Evolutionary conservation across 129 eudicot species (phyloP).

Genomic region (Scalesia atractyloides): DNA sequence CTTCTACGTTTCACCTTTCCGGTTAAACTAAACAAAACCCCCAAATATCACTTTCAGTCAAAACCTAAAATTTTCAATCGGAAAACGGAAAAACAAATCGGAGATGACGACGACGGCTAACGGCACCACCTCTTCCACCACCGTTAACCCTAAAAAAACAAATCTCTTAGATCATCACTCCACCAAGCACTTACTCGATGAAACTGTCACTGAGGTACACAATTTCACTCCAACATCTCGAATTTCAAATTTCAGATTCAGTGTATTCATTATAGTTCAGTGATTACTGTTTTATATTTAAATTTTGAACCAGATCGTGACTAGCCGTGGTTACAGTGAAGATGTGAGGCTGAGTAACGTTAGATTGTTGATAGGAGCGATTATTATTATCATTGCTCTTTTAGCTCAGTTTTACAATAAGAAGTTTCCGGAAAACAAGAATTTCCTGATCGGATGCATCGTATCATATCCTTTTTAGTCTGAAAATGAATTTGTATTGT

Average conservation of each 20-base stretch:
- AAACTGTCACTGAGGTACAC: slow-evolving; percentile 83
- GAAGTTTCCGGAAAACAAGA: slow-evolving; percentile 87
- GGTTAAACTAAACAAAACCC: neutral
- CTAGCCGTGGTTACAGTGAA: slow-evolving; percentile 70
- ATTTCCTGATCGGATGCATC: slow-evolving; percentile 78
- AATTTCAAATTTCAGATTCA: neutral
- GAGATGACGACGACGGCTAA: slow-evolving; percentile 38
- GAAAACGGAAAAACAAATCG: slow-evolving; percentile 41
- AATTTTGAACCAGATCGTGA: slow-evolving; percentile 55
- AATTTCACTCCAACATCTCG: slow-evolving; percentile 6
- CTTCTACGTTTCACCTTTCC: slow-evolving; percentile 2
- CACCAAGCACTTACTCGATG: slow-evolving; percentile 88
- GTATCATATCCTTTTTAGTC: slow-evolving; percentile 74
- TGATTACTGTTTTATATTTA: neutral
- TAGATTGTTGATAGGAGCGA: slow-evolving; percentile 67
- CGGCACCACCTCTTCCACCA: slow-evolving; percentile 27
- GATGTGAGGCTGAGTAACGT: slow-evolving; percentile 89
- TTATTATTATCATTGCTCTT: slow-evolving; percentile 73
- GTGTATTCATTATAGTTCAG: neutral
- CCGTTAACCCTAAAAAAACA: slow-evolving; percentile 55
- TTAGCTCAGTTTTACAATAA: slow-evolving; percentile 87
- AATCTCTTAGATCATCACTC: slow-evolving; percentile 87
- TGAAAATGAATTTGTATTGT: slow-evolving; percentile 1
- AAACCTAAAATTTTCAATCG: slow-evolving; percentile 44
- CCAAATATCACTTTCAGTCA: slow-evolving; percentile 41